These are phyloP conservation scores for Lentinula detonsa DNA, from an alignment of 768 basidiomycete species.

Conservation along the genomic window DNA sequence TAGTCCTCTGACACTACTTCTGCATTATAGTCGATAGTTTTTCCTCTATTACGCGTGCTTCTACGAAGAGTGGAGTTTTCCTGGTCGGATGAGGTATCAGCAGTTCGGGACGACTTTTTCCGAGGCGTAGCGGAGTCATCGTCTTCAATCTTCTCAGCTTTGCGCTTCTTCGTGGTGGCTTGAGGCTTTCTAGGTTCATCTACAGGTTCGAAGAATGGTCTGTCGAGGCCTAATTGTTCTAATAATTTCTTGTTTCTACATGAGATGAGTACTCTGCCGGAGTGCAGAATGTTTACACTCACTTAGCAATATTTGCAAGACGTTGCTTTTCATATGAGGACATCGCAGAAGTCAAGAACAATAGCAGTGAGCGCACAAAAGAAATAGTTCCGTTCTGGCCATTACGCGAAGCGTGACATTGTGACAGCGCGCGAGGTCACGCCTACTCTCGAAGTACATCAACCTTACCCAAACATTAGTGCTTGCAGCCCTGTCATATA, in stretches of 20 bases:
- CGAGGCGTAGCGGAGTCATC: constrained; percentile 12
- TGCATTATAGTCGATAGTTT: constrained; percentile 45
- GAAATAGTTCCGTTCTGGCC: neutral
- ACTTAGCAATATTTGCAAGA: constrained; percentile 23
- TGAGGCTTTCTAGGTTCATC: constrained; percentile 28
- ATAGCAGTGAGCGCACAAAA: neutral
- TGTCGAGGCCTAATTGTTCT: constrained; percentile 35
- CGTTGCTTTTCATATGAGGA: constrained; percentile 27
- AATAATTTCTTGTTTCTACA: constrained; percentile 38
- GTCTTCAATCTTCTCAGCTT: constrained; percentile 18
- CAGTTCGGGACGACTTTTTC: constrained; percentile 20
- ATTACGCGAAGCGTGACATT: neutral
- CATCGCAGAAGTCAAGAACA: neutral
- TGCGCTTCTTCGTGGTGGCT: constrained; percentile 34
- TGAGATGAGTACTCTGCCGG: neutral
- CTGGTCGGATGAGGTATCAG: constrained; percentile 8
- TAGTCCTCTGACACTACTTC: constrained; percentile 31
- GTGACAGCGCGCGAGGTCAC: neutral
- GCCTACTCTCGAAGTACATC: neutral
- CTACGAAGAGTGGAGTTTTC: constrained; percentile 37
- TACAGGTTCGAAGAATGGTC: constrained; percentile 42
- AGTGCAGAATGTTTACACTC: neutral
- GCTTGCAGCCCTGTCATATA: neutral
- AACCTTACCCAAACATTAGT: neutral
- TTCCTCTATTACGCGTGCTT: constrained; percentile 61